Base-by-base conservation (phyloP, 345 rosid genomes). In the Brassica incana region DNA sequence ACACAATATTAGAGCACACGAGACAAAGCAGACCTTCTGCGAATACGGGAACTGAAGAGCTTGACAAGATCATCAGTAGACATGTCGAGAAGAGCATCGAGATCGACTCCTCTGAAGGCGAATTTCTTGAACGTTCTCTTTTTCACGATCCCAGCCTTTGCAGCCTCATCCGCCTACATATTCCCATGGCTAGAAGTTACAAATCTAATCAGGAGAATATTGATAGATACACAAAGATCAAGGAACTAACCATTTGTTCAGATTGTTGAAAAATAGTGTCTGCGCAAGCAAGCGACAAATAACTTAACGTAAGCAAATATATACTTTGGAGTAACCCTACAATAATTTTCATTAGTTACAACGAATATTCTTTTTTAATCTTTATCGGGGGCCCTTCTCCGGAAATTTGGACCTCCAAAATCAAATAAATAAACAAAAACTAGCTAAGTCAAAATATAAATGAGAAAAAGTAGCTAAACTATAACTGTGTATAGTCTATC, bases 111-210 rank as follows among this genome's bases (percentile, higher is more conserved):
- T 76, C 91, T 84, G 86, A 83, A 90, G 14, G 90, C 85, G 71
- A 90, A 89, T 84, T 88, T 91, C 84, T 88, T 89, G 85, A 91
- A 91, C 52, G 95, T 91, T 78, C 95, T 89, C 91, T 88, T 88
- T 83, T 88, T 88, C 30, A 87, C 87, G 67, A 69, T 75, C 6
- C 84, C 91, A 4, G 83, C 78, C 29, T 64, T 20, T 23, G 76
- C 87, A 25, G 83, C 91, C 64, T 85, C 89, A 56, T 85, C 88
- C 69, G 88, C 90, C 90, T 86, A 71, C 14, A 3, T 30, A 63
- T 32, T 20, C 30, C 59, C 67, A 67, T 27, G 4, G 2, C 18
- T n/a, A 36, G 4, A 59, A 2, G 32, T 67, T 60, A 75, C 2
- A n/a, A 54, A 30, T 9, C 18, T 58, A 27, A 54, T 36, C 27